A percentile compares a stretch with the other conserved stretches of the same genome.
These are phyloP conservation scores for Cyclostephanos tholiformis DNA, from an alignment of 108 stramenopile genomes.

Conservation along the genomic window DNA sequence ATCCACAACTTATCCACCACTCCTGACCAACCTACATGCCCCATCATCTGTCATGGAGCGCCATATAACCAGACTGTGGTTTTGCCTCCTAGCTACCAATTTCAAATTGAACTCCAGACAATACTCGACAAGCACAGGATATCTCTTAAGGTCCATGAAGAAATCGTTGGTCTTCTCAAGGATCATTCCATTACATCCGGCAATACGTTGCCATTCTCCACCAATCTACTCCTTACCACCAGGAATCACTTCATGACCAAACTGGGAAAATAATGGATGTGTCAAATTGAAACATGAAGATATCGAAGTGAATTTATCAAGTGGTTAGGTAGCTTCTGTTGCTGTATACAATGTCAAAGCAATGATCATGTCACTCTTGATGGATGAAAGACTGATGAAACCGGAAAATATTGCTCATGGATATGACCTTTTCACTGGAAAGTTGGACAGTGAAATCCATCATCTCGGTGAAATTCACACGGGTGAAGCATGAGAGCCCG, in stretches of 20 bases:
- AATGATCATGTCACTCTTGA: conserved; percentile 2
- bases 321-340: neutral
- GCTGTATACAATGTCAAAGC: conserved; percentile 1
- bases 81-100: neutral
- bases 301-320: neutral
- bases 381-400: conserved; percentile 3
- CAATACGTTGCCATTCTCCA: neutral
- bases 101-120: neutral
- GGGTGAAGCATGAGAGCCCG: no score
- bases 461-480: no score
- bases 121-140: neutral
- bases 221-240: neutral
- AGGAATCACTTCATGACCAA: neutral
- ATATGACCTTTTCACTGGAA: conserved; percentile 12
- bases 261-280: neutral
- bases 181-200: neutral
- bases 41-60: no score
- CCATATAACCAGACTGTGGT: neutral
- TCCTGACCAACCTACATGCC: no score
- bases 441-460: no score
- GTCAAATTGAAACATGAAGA: neutral
- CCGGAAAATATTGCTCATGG: conserved; percentile 10
- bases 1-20: no score
- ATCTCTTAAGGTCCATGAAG: no score
- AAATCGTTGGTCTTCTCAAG: conserved; percentile 1